Evolutionary conservation across 148 eudicot genomes (phyloP), one percentile per base, ranked within the genome.

Genomic region (Nepenthes gracilis): DNA sequence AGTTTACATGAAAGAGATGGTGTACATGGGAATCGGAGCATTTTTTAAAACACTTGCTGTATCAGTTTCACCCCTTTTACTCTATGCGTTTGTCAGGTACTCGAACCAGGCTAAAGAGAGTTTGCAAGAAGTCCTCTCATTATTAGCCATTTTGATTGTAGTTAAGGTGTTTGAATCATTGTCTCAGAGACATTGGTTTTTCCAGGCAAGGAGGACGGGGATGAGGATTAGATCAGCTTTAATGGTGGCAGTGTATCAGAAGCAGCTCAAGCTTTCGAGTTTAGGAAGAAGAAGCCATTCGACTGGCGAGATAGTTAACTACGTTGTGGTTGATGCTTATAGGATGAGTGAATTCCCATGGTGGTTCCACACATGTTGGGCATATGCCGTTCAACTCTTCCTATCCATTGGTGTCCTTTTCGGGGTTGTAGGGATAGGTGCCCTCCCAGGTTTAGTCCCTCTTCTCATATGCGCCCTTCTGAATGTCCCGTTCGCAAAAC

Each of bases 211-310:
- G 52, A 67, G 85, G 58, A 69, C 62, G 3, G 91, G 87, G 15
- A 77, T 82, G 87, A 80, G 81, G 56, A 75, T 85, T 68, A 80
- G 91, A 59, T 82, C 91, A 15, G 77, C 85, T 71, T 60, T 85
- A 1, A 82, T 85, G 85, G 85, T 74, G n/a, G 84, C 83, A 34
- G 79, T 73, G 43, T 85, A 85, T 64, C 69, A 64, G 59, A 85
- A 82, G 65, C 85, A 79, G 52, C 85, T 85, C 35, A 72, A 52
- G 55, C 74, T 85, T 43, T 85, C 91, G 0, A 79, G 74, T 68
- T 47, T 73, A 6, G 90, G 84, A 58, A 77, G 69, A 58, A 63
- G 12, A 64, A 72, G 79, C 49, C 90, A 85, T 52, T 81, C 91
- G 32, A 80, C 85, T 0, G 85, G 87, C 3, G 91, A 77, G 64